Conservation (phyloP, 192 early-diverging fungal species). For the Rhizophagus prolifer region DNA sequence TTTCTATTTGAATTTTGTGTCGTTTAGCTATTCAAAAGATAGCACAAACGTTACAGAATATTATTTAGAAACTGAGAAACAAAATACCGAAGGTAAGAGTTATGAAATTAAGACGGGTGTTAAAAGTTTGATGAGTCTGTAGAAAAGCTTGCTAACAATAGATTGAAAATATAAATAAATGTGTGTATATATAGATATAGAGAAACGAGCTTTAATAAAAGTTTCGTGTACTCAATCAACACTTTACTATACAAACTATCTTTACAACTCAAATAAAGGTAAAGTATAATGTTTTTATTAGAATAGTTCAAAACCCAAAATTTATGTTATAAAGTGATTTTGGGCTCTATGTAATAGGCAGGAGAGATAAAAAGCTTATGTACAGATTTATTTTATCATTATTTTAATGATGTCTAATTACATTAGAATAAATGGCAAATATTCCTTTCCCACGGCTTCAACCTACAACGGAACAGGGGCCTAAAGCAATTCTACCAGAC, state of each 20-base stretch:
- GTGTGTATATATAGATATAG: neutral
- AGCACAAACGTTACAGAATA: neutral
- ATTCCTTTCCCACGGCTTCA: conserved; percentile 31
- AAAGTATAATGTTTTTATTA: neutral
- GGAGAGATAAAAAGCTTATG: neutral
- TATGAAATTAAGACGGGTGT: neutral
- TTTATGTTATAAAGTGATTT: neutral
- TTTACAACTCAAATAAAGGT: neutral
- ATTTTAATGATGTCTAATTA: neutral
- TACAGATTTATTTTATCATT: neutral
- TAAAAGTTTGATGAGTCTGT: neutral
- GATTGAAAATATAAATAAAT: neutral
- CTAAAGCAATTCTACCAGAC: conserved; percentile 24
- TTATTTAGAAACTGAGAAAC: neutral
- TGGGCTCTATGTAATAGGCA: too few species aligned
- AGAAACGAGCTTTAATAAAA: neutral
- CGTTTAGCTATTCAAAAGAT: neutral
- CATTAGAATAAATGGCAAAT: conserved; percentile 18
- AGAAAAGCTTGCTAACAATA: neutral
- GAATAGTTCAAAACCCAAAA: neutral
- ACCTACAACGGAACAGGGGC: conserved; percentile 8
- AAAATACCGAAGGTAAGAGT: neutral
- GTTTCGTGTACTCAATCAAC: neutral
- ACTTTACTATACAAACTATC: neutral
- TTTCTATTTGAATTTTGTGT: too few species aligned